Conservation (phyloP, 1,284 basidiomycete species). For the Cryptococcus maquisensis region DNA sequence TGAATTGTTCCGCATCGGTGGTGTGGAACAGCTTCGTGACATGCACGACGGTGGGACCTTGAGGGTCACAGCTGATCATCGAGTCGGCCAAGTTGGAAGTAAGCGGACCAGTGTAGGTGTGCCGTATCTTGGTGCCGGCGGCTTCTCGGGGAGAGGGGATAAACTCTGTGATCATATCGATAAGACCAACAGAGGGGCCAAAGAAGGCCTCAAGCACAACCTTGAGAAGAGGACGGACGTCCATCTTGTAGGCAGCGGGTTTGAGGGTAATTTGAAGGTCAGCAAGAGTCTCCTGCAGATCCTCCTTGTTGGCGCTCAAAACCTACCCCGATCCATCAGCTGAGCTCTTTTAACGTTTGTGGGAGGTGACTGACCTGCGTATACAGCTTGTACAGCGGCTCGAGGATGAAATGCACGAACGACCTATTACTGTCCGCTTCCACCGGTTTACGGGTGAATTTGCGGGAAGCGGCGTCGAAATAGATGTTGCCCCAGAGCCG, state of each 20-base stretch:
- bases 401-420: conserved; percentile 95
- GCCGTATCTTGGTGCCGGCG: conserved; percentile 69
- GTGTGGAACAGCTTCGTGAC: conserved; percentile 93
- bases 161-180: conserved; percentile 86
- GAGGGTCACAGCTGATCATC: conserved; percentile 77
- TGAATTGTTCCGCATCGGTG: conserved; percentile 89
- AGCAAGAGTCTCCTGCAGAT: conserved; percentile 74
- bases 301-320: conserved; percentile 82
- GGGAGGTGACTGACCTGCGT: conserved; percentile 54
- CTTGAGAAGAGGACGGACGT: conserved; percentile 89
- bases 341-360: background rate
- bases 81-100: conserved; percentile 68
- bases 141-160: conserved; percentile 77
- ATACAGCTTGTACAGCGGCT: conserved; percentile 97
- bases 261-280: conserved; percentile 81
- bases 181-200: conserved; percentile 77
- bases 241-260: conserved; percentile 95
- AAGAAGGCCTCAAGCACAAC: conserved; percentile 95
- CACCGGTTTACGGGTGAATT: conserved; percentile 78
- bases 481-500: conserved; percentile 99
- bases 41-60: conserved; percentile 87
- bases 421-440: conserved; percentile 78
- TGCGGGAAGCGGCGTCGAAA: conserved; percentile 73
- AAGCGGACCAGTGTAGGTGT: conserved; percentile 80
- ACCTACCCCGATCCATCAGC: conserved; percentile 55